These are phyloP conservation scores for Cicer chorassanicum DNA, from an alignment of 306 rosid species.

Conservation along the genomic window DNA sequence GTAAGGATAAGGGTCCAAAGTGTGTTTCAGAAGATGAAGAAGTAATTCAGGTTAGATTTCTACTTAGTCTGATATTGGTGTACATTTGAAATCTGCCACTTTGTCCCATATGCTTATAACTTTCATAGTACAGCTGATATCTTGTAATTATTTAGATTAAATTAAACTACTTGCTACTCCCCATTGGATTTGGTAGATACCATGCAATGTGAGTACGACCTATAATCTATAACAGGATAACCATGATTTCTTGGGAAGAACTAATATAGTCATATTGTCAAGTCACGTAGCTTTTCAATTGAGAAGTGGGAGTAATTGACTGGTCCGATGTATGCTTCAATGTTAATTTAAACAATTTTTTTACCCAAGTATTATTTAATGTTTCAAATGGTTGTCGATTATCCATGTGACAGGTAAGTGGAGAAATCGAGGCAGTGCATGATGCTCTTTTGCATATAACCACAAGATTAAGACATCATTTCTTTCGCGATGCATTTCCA, in stretches of 20 bases:
- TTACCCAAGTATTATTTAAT: background rate
- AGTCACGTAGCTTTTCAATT: constrained; percentile 28
- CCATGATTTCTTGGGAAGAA: constrained; percentile 14
- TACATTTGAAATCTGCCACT: constrained; percentile 31
- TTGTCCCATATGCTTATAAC: constrained; percentile 28
- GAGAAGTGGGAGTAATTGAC: constrained; percentile 30
- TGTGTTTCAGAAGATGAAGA: constrained; percentile 90
- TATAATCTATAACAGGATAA: constrained; percentile 1
- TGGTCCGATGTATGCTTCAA: background rate
- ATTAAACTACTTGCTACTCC: background rate
- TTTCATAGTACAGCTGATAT: constrained; percentile 21
- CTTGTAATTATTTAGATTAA: constrained; percentile 16
- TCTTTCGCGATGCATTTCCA: constrained; percentile 79
- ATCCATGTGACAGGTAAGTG: constrained; percentile 66
- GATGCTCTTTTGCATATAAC: constrained; percentile 92
- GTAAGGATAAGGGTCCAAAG: constrained; percentile 85
- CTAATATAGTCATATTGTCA: background rate
- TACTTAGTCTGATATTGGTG: constrained; percentile 20
- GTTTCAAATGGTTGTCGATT: constrained; percentile 32
- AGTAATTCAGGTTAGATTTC: constrained; percentile 73
- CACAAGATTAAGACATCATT: constrained; percentile 76
- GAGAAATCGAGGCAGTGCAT: constrained; percentile 89
- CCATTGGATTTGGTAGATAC: constrained; percentile 24
- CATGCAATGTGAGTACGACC: background rate
- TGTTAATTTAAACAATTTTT: constrained; percentile 13